Evolutionary conservation across 352 stramenopile species (phyloP).

Genomic region (Thalassiosira exigua): DNA sequence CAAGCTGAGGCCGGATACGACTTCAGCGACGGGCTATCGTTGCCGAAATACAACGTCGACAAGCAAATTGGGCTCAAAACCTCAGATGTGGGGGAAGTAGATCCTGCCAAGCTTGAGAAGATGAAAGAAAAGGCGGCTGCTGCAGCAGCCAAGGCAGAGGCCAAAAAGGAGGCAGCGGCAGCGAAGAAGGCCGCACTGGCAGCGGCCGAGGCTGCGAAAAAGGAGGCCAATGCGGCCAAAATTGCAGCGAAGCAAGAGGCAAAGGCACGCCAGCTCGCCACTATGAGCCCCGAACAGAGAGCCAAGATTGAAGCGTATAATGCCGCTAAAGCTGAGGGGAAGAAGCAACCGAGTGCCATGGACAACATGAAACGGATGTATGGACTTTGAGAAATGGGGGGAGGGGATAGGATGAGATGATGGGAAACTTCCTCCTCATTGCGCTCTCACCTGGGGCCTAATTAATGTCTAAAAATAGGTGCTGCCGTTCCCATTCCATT

Average conservation of each 20-base stretch:
- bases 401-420: neutral
- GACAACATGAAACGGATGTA: slow-evolving; percentile 8
- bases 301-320: slow-evolving; percentile 9
- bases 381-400: neutral
- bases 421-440: too few relatives aligned
- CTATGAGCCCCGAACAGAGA: slow-evolving; percentile 1
- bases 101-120: slow-evolving; percentile 2
- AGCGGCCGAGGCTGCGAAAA: neutral
- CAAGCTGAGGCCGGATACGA: slow-evolving; percentile 2
- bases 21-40: slow-evolving; percentile 2
- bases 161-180: neutral
- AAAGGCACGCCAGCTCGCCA: neutral
- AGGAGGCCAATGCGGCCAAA: neutral
- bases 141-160: neutral
- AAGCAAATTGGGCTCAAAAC: neutral
- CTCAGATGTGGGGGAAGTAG: neutral
- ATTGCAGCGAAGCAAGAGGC: neutral
- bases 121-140: neutral
- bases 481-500: too few relatives aligned
- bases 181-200: slow-evolving; percentile 1
- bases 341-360: slow-evolving; percentile 1
- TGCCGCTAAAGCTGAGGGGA: neutral
- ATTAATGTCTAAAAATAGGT: neutral
- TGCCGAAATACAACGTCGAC: slow-evolving; percentile 9
- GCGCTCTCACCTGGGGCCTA: neutral